Evolutionary conservation across 1,139 yeast species (phyloP), one percentile per base, ranked within the genome.

Genomic region (Candida buenavistaensis): DNA sequence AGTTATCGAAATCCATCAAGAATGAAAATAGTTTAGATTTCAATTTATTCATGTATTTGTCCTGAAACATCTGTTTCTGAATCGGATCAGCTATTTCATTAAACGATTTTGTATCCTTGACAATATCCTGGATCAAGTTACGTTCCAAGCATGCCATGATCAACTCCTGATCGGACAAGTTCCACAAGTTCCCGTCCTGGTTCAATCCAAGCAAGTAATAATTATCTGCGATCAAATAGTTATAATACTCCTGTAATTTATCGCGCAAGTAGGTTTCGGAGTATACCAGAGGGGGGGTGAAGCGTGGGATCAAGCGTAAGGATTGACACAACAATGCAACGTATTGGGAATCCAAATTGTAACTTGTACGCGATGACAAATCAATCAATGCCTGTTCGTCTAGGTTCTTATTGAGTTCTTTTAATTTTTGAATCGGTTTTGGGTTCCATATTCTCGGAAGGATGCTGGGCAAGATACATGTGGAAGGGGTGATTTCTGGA

Each of bases 401-500:
- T 33, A 37, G 20, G 10, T 33, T 22, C 16, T 32, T 40, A 11
- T 32, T 41, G 5, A 33, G n/a, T 20, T 36, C 38, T 9, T 30
- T 29, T 5, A 50, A 28, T 14, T 32, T 27, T 6, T 27, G 25
- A 10, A 31, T 37, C 6, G 49, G 34, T 4, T 40, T 39, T 5
- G 45, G 37, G 20, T 46, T 46, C 72, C 72, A 65, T 14, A 68
- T 31, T 23, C 68, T 50, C 0, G 73, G 70, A 24, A 67, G 47
- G 11, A 77, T 57, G 2, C 65, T 61, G 0, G 88, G 88, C 31
- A 80, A 60, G 4, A 76, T 62, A 56, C 94, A 85, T 0, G 92
- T 83, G 45, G 74, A 71, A 0, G 94, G 94, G 1, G 86, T 72
- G 10, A 84, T 51, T 37, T 72, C 73, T 0, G 94, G 94, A 35